A percentile compares a stretch with the other conserved stretches of the same genome.
Evolutionary conservation across 2,329 filamentous ascomycete species (phyloP).

Genomic region (Bipolaris bicolor): DNA sequence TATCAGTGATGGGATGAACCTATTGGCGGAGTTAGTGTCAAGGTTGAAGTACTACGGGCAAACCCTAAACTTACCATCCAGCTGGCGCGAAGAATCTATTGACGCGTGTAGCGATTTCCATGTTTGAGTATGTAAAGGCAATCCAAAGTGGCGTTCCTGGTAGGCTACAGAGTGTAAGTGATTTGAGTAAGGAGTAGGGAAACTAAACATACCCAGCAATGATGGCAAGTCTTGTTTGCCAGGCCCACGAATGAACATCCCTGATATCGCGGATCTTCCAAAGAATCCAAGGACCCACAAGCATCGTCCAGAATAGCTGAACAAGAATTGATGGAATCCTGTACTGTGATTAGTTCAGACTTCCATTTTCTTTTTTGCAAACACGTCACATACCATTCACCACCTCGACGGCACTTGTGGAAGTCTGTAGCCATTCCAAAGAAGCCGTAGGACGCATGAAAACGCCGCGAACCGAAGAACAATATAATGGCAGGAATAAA

Average conservation of each 20-base stretch:
- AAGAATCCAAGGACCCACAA: slow-evolving; percentile 47
- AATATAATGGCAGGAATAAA: slow-evolving; percentile 64
- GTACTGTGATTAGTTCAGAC: slow-evolving; percentile 12
- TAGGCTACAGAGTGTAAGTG: slow-evolving; percentile 37
- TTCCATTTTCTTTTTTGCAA: background rate
- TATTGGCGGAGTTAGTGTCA: slow-evolving; percentile 13
- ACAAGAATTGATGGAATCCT: slow-evolving; percentile 48
- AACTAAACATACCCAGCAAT: slow-evolving; percentile 40
- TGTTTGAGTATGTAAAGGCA: slow-evolving; percentile 44
- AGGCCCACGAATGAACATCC: slow-evolving; percentile 49
- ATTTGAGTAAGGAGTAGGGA: background rate
- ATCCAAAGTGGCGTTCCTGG: slow-evolving; percentile 49
- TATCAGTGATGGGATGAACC: slow-evolving; percentile 46
- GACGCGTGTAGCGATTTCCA: slow-evolving; percentile 30
- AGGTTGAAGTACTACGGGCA: background rate
- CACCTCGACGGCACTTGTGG: slow-evolving; percentile 57
- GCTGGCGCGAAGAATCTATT: slow-evolving; percentile 44
- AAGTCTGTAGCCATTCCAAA: slow-evolving; percentile 57
- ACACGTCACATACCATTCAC: slow-evolving; percentile 64
- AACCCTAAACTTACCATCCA: slow-evolving; percentile 39
- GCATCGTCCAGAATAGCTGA: slow-evolving; percentile 46
- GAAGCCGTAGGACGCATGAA: slow-evolving; percentile 64
- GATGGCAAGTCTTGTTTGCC: slow-evolving; percentile 48
- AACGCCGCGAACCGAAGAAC: slow-evolving; percentile 69
- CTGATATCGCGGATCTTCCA: slow-evolving; percentile 48